Base-by-base conservation (phyloP, 2,329 filamentous ascomycete genomes). In the Aspergillus ochraceoroseus region DNA sequence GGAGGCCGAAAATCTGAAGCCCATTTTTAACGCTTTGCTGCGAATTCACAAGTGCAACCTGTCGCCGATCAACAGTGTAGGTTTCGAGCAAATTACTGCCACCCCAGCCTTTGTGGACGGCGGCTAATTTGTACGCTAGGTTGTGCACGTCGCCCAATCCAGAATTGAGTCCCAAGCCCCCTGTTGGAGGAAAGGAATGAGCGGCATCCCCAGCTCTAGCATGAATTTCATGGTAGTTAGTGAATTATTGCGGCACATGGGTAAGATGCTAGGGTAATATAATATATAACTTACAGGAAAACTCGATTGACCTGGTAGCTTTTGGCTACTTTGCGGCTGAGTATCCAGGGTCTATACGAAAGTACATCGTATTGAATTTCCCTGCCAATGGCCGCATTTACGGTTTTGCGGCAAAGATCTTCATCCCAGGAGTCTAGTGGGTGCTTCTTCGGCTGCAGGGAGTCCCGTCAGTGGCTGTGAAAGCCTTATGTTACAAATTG, bases 151-250 rank as follows among this genome's bases (percentile, higher is more conserved):
- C 73, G 5, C 71, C 68, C 3, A 77, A 57, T 0, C 73, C 72
- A 0, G 67, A 70, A 49, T 77, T 76, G 61, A 78, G 70, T 2
- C 75, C 75, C 39, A 76, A 73, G 0, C 72, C 75, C 1, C 73
- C 74, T 0, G 70, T 70, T 0, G 72, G 72, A 20, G 65, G 72
- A 43, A 78, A 74, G 5, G 73, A 73, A 45, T 78, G 74, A 1
- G 72, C 73, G 3, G 74, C 73, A 43, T 79, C 75, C 13, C 75
- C 75, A 2, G 70, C 73, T 18, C 54, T 56, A 7, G 7, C 5
- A 13, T 14, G n/a, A 11, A 23, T 12, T 14, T 9, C 4, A 1
- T 6, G 3, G 8, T 20, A 18, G 15, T n/a, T n/a, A n/a, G n/a
- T n/a, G n/a, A n/a, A n/a, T n/a, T n/a, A n/a, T n/a, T n/a, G n/a